Evolutionary conservation across 1,284 basidiomycete genomes (phyloP), one percentile per base, ranked within the genome.

Genomic region (Malassezia pachydermatis): DNA sequence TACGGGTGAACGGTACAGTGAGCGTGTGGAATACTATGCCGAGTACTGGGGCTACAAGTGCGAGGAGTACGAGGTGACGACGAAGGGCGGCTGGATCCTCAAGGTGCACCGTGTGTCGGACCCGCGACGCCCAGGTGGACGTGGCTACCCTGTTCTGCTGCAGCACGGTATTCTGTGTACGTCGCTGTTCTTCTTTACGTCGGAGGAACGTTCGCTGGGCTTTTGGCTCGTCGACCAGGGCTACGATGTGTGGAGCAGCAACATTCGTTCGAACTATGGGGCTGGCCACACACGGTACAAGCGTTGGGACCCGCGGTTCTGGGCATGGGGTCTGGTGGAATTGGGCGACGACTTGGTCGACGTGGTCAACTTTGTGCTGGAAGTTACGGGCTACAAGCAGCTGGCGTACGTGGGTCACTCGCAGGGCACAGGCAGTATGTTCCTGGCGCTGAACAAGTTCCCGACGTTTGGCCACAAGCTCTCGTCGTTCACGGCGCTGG

Each of bases 41-140:
- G 63, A 67, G 43, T 73, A 60, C 59, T 73, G 64, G 60, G 72
- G 72, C 8, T 73, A 73, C 59, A 51, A 63, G 24, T 73, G 72
- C 46, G 69, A 70, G 46, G 63, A 63, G 47, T 62, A 69, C 45
- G 68, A 70, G 19, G 65, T 70, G 33, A 50, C 62, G 41, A 70
- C 68, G 22, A 55, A 61, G 25, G 68, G 57, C 9, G 68, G 68
- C 23, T 70, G 68, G 68, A 64, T 69, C 43, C 59, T 70, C 52
- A 67, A 68, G 45, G 63, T 62, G n/a, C 67, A 70, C 38, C 57
- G 66, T 4, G 64, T 70, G 38, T 67, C 66, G 4, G 68, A 70
- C 40, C 66, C 66, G 25, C 68, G 68, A 30, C 66, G 68, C 22
- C 45, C 48, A 2, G 59, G 59, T 28, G 48, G 54, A 17, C 57